Evolutionary conservation across 768 basidiomycete genomes (phyloP).

Genomic region (Psilocybe cyanescens): DNA sequence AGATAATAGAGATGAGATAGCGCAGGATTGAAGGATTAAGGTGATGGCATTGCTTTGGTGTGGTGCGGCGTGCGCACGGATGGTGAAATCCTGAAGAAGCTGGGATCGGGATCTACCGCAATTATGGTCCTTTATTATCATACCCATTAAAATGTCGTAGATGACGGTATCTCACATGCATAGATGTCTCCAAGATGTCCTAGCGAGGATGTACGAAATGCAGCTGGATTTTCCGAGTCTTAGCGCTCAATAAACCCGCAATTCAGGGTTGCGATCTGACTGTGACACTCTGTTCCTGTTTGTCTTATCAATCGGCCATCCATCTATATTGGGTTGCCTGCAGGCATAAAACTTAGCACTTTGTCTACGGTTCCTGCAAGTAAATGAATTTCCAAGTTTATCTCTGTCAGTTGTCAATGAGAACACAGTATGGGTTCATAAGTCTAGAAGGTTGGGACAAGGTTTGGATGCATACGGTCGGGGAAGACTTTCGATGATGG

Average conservation of each 20-base stretch:
- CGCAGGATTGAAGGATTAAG: conserved; percentile 22
- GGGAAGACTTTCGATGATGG: conserved; percentile 2
- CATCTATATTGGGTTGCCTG: conserved; percentile 14
- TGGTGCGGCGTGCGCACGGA: conserved; percentile 7
- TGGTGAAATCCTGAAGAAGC: conserved; percentile 20
- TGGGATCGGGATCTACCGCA: conserved; percentile 30
- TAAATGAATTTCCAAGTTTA: conserved; percentile 15
- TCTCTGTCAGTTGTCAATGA: conserved; percentile 12
- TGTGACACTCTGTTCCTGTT: conserved; percentile 13
- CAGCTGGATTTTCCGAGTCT: conserved; percentile 17
- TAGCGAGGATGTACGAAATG: not conserved
- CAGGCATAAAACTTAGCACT: not conserved
- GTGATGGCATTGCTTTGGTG: conserved; percentile 26
- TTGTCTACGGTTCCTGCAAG: not conserved
- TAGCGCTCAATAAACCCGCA: conserved; percentile 17
- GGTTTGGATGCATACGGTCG: conserved; percentile 11
- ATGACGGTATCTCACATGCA: not conserved
- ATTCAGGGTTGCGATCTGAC: conserved; percentile 22
- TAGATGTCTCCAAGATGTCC: not conserved
- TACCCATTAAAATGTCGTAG: conserved; percentile 1
- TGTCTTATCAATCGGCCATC: conserved; percentile 17
- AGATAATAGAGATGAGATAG: conserved; percentile 14
- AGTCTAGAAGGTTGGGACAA: conserved; percentile 10
- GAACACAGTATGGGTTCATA: conserved; percentile 4
- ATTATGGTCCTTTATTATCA: conserved; percentile 6